Percentiles rank a stretch among this genome's conserved stretches.
Conservation (phyloP, 2,329 filamentous ascomycete species). For the Fusarium circinatum region DNA sequence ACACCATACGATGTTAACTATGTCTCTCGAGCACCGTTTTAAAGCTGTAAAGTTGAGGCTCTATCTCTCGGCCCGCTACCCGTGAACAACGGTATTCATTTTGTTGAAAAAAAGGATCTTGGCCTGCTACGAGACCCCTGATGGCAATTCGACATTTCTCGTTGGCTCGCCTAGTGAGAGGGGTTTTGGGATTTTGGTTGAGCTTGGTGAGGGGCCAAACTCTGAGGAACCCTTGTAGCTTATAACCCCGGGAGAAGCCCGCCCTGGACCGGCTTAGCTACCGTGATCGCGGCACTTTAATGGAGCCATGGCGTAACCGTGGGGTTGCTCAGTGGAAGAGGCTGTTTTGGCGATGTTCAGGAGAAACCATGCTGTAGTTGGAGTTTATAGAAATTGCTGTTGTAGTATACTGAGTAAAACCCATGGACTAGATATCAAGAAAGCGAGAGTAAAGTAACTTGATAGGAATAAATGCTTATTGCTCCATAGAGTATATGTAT, state of each 20-base stretch:
- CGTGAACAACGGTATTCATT: conserved; percentile 8
- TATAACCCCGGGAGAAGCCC: conserved; percentile 32
- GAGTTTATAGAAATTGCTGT: too few species aligned
- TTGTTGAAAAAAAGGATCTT: conserved; percentile 19
- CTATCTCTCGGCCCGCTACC: conserved; percentile 13
- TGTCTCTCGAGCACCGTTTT: neutral
- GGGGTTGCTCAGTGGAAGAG: conserved; percentile 18
- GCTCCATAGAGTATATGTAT: conserved; percentile 7
- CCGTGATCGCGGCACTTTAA: conserved; percentile 22
- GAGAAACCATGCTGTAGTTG: neutral
- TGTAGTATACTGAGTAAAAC: neutral
- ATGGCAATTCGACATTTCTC: conserved; percentile 39
- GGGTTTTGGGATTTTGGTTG: conserved; percentile 27
- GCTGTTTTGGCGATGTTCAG: neutral
- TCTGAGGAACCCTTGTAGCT: neutral
- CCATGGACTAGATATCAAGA: neutral
- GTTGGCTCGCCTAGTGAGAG: conserved; percentile 33
- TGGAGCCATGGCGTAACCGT: conserved; percentile 25
- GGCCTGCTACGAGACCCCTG: conserved; percentile 27
- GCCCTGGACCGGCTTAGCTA: conserved; percentile 14
- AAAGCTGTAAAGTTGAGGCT: conserved; percentile 1
- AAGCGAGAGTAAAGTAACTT: neutral
- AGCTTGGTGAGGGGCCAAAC: conserved; percentile 10
- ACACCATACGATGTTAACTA: neutral
- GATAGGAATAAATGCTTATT: neutral